Evolutionary conservation across 805 yeast species (phyloP).

Genomic region (Metschnikowia drakensbergensis): DNA sequence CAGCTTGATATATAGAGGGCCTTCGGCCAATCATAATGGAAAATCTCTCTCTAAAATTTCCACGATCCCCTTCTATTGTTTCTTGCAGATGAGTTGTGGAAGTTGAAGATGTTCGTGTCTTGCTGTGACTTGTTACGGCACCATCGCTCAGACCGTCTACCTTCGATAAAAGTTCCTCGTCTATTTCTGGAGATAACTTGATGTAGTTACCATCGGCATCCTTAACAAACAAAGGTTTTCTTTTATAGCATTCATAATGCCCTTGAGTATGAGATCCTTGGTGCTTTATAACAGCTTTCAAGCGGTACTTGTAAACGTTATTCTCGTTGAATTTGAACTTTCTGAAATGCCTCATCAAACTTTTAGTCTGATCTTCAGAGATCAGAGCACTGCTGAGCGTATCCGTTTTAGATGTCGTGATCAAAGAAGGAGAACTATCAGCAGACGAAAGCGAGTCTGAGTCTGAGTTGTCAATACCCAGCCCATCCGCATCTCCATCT

Average conservation of each 20-base stretch:
- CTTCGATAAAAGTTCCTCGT: slow-evolving; percentile 17
- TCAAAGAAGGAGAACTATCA: slow-evolving; percentile 8
- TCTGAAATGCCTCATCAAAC: slow-evolving; percentile 35
- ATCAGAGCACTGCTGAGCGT: slow-evolving; percentile 37
- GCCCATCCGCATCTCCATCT: slow-evolving; percentile 9
- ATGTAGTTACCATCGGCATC: slow-evolving; percentile 38
- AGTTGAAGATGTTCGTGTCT: slow-evolving; percentile 7
- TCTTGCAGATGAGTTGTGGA: slow-evolving; percentile 17
- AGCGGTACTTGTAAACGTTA: slow-evolving; percentile 47
- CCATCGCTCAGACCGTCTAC: slow-evolving; percentile 2
- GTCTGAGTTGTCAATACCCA: slow-evolving; percentile 9
- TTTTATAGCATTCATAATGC: slow-evolving; percentile 84
- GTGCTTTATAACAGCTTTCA: slow-evolving; percentile 77
- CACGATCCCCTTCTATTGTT: slow-evolving; percentile 18
- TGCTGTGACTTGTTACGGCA: background rate
- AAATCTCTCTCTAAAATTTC: slow-evolving; percentile 32
- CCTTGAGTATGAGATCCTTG: slow-evolving; percentile 86
- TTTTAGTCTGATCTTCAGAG: slow-evolving; percentile 34
- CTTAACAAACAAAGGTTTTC: slow-evolving; percentile 61
- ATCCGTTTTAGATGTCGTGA: slow-evolving; percentile 14
- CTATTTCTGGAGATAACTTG: slow-evolving; percentile 40
- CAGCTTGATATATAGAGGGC: slow-evolving; percentile 39
- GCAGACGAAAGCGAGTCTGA: slow-evolving; percentile 10
- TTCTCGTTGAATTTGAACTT: slow-evolving; percentile 38
- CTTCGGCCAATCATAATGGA: slow-evolving; percentile 42